Percentiles rank a stretch among this genome's conserved stretches.
Evolutionary conservation across 371 early-diverging fungal genomes (phyloP).

Genomic region (Mucor circinelloides): DNA sequence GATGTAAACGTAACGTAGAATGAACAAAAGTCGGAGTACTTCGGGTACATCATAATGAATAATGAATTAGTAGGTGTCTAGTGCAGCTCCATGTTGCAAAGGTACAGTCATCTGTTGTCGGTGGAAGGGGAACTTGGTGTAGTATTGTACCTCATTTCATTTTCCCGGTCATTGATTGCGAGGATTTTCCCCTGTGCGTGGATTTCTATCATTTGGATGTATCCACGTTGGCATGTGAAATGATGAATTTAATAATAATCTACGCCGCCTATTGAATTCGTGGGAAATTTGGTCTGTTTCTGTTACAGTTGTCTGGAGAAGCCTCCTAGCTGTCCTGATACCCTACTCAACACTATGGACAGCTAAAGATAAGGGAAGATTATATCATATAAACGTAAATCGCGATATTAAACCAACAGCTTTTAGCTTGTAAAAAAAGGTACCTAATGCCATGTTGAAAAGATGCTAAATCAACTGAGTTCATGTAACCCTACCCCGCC

Average conservation of each 20-base stretch:
- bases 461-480: not conserved
- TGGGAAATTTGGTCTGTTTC: slow-evolving; percentile 4
- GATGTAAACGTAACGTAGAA: not conserved
- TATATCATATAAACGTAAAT: not conserved
- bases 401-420: not conserved
- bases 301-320: not conserved
- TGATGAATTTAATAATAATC: not conserved
- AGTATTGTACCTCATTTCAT: not conserved
- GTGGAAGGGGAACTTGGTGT: not conserved
- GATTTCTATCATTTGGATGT: not conserved
- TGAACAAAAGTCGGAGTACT: slow-evolving; percentile 5
- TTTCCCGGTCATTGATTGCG: not conserved
- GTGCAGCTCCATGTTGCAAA: not conserved
- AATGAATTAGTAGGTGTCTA: not conserved
- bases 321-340: not conserved
- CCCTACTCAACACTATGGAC: not conserved
- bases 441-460: not conserved
- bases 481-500: slow-evolving; percentile 18
- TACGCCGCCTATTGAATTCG: slow-evolving; percentile 1
- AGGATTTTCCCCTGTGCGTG: not conserved
- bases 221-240: slow-evolving; percentile 5
- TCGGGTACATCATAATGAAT: slow-evolving; percentile 6
- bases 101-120: not conserved
- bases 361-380: not conserved
- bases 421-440: not conserved